Conservation (phyloP, 345 rosid genomes). For the Rhodamnia rubescens region DNA sequence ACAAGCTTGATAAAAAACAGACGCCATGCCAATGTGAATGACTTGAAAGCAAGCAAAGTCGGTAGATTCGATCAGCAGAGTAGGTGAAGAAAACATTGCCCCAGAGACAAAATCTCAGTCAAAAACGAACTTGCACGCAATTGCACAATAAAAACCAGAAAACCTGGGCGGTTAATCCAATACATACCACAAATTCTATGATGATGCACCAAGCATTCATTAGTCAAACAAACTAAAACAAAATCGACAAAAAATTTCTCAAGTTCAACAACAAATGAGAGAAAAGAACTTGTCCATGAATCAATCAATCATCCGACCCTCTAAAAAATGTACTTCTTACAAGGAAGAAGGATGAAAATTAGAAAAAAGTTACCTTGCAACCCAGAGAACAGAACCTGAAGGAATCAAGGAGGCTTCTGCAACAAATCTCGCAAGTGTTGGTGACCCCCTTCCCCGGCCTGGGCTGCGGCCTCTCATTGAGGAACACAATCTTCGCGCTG, state of each 20-base stretch:
- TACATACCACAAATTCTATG: not conserved
- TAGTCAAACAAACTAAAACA: not conserved
- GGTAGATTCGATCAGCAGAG: not conserved
- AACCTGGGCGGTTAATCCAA: not conserved
- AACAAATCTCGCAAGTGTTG: slow-evolving; percentile 79
- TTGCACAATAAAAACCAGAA: not conserved
- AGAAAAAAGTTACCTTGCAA: slow-evolving; percentile 42
- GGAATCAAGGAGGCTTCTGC: slow-evolving; percentile 85
- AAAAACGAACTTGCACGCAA: not conserved
- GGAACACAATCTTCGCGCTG: slow-evolving; percentile 85
- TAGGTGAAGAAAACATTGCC: not conserved
- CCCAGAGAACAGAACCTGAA: slow-evolving; percentile 92
- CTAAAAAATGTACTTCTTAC: not conserved
- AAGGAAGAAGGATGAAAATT: not conserved
- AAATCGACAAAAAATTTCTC: not conserved
- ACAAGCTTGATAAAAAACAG: not conserved
- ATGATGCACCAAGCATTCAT: not conserved
- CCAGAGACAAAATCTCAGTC: not conserved
- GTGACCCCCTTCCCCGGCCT: slow-evolving; percentile 93
- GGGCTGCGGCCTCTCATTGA: slow-evolving; percentile 82
- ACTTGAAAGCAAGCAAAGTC: not conserved
- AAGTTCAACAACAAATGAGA: not conserved
- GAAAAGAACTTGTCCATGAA: not conserved
- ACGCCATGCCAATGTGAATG: not conserved
- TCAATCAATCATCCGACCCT: not conserved